phyloP scores from a whole-genome alignment of 306 rosid genomes.

The Vachellia collinsii region DNA sequence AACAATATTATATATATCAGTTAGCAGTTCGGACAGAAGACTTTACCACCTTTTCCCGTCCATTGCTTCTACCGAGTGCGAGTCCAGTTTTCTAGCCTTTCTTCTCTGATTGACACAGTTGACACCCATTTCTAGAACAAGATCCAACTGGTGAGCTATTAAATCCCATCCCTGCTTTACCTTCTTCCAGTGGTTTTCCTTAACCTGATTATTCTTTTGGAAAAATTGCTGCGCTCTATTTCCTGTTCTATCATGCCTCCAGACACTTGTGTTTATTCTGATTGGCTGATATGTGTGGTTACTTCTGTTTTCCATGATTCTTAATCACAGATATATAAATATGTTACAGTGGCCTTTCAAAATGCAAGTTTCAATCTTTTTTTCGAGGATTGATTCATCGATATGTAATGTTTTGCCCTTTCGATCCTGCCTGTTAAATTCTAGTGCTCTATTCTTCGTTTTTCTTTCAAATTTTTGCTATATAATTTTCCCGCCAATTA shows the following conservation, averaged over 20 bases:
- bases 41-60: neutral
- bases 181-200: neutral
- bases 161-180: neutral
- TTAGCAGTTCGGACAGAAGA: neutral
- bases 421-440: neutral
- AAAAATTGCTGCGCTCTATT: neutral
- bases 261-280: neutral
- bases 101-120: neutral
- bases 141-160: conserved; percentile 20
- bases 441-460: neutral
- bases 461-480: neutral
- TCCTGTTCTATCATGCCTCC: neutral
- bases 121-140: neutral
- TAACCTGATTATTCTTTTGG: neutral
- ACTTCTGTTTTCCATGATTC: neutral
- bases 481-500: neutral
- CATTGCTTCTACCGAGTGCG: neutral
- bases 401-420: neutral
- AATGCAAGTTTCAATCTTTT: neutral
- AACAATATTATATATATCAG: too few relatives aligned
- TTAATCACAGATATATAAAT: neutral
- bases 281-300: neutral
- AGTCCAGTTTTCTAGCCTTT: neutral
- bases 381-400: neutral
- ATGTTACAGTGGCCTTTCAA: neutral